These are phyloP conservation scores for Proliferodiscus dingleyae DNA, from an alignment of 2,329 filamentous ascomycete genomes.

Conservation along the genomic window DNA sequence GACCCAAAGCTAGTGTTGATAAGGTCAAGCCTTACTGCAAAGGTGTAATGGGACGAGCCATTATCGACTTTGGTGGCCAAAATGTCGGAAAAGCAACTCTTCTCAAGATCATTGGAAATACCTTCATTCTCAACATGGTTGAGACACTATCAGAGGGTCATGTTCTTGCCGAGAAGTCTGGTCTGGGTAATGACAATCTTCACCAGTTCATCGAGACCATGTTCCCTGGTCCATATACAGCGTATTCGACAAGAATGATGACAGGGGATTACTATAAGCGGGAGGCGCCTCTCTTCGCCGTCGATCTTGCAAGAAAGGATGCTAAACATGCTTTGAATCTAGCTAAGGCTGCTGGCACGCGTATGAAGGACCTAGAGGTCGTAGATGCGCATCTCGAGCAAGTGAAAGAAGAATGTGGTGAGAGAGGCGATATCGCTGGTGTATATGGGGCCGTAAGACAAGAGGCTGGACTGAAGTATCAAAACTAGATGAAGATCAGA, in stretches of 20 bases:
- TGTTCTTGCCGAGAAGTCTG: constrained; percentile 73
- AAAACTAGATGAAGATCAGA: constrained; percentile 44
- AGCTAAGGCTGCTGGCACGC: constrained; percentile 57
- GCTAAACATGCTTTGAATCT: constrained; percentile 66
- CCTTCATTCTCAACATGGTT: constrained; percentile 70
- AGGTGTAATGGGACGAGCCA: constrained; percentile 64
- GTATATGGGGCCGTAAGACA: constrained; percentile 77
- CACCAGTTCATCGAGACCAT: constrained; percentile 67
- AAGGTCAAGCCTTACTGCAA: constrained; percentile 66
- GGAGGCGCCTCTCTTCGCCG: constrained; percentile 75
- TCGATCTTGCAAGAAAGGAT: constrained; percentile 81
- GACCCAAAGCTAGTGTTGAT: constrained; percentile 53
- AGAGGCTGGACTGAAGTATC: constrained; percentile 70
- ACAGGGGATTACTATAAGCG: constrained; percentile 71
- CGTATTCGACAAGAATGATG: constrained; percentile 71
- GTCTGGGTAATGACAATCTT: constrained; percentile 65
- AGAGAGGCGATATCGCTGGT: constrained; percentile 71
- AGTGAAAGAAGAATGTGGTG: constrained; percentile 65
- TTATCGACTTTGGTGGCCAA: constrained; percentile 67
- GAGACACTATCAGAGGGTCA: constrained; percentile 75
- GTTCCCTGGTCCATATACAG: constrained; percentile 70
- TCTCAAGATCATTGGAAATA: constrained; percentile 78
- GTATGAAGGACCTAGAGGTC: constrained; percentile 60
- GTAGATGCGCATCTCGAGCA: constrained; percentile 63
- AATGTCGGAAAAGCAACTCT: constrained; percentile 63